phyloP scores from a whole-genome alignment of 352 stramenopile species.

The Pythium monospermum region DNA sequence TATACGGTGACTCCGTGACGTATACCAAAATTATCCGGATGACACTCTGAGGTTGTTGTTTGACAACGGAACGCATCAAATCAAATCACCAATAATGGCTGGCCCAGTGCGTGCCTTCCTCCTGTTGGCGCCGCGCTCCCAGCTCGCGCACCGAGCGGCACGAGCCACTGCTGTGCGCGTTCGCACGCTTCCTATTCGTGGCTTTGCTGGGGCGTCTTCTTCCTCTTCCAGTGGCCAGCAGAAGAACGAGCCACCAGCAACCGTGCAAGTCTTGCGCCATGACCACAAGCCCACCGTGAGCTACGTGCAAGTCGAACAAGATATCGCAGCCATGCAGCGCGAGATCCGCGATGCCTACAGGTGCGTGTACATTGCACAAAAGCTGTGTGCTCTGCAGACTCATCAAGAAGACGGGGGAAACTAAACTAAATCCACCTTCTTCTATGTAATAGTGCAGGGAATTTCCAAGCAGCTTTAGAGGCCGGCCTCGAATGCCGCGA shows the following conservation, averaged over 20 bases:
- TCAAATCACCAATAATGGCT: no score
- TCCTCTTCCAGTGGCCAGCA: slow-evolving; percentile 18
- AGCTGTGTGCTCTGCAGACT: background rate
- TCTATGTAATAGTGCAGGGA: slow-evolving; percentile 35
- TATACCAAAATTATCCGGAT: no score
- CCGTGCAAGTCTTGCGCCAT: slow-evolving; percentile 58
- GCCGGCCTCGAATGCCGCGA: slow-evolving; percentile 66
- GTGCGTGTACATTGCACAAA: no score
- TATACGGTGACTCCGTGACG: no score
- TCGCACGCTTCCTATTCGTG: background rate
- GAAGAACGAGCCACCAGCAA: slow-evolving; percentile 14
- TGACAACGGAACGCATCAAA: no score
- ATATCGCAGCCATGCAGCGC: slow-evolving; percentile 77
- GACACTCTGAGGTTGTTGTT: no score
- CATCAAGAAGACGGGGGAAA: no score
- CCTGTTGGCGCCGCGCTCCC: no score
- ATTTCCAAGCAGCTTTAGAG: slow-evolving; percentile 64
- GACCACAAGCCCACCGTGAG: slow-evolving; percentile 48
- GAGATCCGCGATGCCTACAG: slow-evolving; percentile 81
- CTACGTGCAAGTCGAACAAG: slow-evolving; percentile 71
- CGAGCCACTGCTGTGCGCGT: no score
- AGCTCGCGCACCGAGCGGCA: no score
- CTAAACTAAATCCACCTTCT: no score
- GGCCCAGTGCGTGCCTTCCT: no score
- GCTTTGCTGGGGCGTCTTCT: slow-evolving; percentile 12